These are phyloP conservation scores for Annona squamosa DNA, from an alignment of 164 flowering plant species.

Conservation along the genomic window DNA sequence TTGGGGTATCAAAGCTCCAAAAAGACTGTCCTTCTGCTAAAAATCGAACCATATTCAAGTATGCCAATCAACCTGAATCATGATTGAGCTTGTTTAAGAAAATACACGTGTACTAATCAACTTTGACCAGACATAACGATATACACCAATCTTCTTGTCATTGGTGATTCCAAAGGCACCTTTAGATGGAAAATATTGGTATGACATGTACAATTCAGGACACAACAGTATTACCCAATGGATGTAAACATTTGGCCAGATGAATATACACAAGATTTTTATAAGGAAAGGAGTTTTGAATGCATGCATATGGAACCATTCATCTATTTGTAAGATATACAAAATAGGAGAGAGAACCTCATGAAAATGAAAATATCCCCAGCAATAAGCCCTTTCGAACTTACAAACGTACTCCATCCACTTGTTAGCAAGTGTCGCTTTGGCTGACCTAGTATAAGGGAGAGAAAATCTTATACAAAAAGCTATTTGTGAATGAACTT, in stretches of 20 bases:
- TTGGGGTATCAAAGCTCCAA: too few relatives aligned
- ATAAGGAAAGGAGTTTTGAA: neutral
- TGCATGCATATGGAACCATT: neutral
- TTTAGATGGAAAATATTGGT: neutral
- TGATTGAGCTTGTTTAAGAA: neutral
- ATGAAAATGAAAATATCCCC: conserved; percentile 56
- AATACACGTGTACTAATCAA: neutral
- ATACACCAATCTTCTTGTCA: neutral
- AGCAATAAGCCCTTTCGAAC: conserved; percentile 43
- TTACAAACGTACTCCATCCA: conserved; percentile 66
- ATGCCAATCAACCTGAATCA: too few relatives aligned
- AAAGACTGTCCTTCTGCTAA: too few relatives aligned
- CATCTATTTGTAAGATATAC: neutral
- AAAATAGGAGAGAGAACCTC: conserved; percentile 20
- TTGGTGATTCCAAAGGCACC: neutral
- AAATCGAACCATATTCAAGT: too few relatives aligned
- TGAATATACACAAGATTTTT: neutral
- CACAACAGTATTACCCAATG: neutral
- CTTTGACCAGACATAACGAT: neutral
- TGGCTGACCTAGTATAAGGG: conserved; percentile 42
- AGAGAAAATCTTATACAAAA: neutral
- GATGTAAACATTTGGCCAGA: neutral
- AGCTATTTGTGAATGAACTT: neutral
- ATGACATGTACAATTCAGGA: neutral
- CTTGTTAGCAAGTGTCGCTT: conserved; percentile 58